Evolutionary conservation across 2,329 filamentous ascomycete species (phyloP).

Genomic region (Colletotrichum chlorophyti): DNA sequence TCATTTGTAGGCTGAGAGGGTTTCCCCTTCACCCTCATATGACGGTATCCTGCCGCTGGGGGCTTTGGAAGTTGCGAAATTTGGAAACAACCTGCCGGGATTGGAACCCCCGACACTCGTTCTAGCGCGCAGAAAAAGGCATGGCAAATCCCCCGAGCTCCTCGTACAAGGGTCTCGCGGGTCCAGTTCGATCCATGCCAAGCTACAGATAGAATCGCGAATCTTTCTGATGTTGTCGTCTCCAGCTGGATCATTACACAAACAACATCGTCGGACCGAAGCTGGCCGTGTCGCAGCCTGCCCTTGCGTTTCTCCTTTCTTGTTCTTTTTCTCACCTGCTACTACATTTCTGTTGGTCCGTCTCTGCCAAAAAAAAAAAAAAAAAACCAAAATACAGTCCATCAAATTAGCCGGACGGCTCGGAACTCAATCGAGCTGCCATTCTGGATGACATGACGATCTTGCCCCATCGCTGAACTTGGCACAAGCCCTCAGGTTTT

Average conservation of each 20-base stretch:
- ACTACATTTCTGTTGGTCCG: no score
- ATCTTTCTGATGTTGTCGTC: slow-evolving; percentile 8
- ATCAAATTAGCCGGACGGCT: background rate
- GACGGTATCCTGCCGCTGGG: no score
- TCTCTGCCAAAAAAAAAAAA: no score
- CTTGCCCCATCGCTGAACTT: slow-evolving; percentile 11
- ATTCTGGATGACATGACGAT: background rate
- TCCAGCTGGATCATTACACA: slow-evolving; percentile 12
- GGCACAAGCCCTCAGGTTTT: background rate
- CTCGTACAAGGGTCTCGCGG: slow-evolving; percentile 24
- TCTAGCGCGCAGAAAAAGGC: slow-evolving; percentile 4
- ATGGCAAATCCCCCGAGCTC: slow-evolving; percentile 23
- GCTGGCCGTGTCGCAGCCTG: no score
- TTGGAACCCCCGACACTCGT: background rate
- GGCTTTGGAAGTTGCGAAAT: background rate
- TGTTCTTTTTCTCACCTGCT: background rate
- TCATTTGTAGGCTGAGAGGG: no score
- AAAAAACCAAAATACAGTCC: no score
- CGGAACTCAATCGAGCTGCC: slow-evolving; percentile 5
- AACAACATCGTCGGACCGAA: slow-evolving; percentile 3
- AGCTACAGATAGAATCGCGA: slow-evolving; percentile 18
- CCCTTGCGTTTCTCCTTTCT: background rate
- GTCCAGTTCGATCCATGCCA: slow-evolving; percentile 15
- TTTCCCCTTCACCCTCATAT: no score
- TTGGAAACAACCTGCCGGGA: slow-evolving; percentile 7